Evolutionary conservation across 345 rosid species (phyloP), one percentile per base, ranked within the genome.

Genomic region (Carallia pectinifolia): DNA sequence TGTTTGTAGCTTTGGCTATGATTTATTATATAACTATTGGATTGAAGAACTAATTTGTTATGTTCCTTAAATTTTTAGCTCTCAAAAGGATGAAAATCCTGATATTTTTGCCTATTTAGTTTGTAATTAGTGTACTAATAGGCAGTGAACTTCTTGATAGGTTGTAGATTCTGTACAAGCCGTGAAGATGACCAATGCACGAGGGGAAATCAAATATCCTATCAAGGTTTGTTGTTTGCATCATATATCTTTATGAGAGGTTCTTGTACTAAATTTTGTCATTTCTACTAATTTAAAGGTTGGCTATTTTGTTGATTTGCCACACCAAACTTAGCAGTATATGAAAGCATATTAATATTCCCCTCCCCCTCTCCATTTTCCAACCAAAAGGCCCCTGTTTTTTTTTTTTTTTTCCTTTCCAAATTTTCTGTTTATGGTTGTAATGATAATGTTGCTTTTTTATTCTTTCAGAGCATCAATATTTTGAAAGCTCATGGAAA

Each of bases 401-500:
- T 13, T 44, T 12, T 44, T 12, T 44, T 12, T 12, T 44, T 44
- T 4, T 10, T 4, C 12, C 3, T 12, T 44, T 44, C 50, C 13
- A 13, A 44, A 3, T 47, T 63, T 61, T 34, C 44, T 48, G 18
- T 30, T 58, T 63, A 29, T 72, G 31, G 23, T 66, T 52, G 36
- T 33, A 15, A 52, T 61, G 44, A 16, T 30, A 19, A 34, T 7
- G 16, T 54, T 71, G 52, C 56, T 62, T 72, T 58, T 67, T 62
- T 64, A 34, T 48, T 66, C 7, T 68, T 71, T 17, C 70, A 92
- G 99, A 90, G 96, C 6, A 90, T 92, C 73, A 96, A 90, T 74
- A 80, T 89, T 79, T 83, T 96, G 75, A 96, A 92, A 86, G 96
- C 99, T 70, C 99, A 96, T 79, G 98, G 96, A 13, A 80, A 89